These are phyloP conservation scores for Auriscalpium orientale DNA, from an alignment of 768 basidiomycete genomes.

Conservation along the genomic window DNA sequence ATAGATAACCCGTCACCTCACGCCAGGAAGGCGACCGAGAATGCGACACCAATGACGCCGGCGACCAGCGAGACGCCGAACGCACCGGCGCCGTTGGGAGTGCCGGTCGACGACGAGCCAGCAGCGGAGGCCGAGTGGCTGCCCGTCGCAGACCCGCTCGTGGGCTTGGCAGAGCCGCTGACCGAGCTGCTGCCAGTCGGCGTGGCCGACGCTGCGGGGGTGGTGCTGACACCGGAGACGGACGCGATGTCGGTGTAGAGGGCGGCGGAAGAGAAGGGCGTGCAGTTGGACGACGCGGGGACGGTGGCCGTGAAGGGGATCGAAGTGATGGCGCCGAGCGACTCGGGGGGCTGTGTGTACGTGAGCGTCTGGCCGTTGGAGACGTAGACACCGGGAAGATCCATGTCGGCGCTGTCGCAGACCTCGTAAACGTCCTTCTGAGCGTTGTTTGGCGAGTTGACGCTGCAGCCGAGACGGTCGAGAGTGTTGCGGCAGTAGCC, in stretches of 20 bases:
- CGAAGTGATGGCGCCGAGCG: not conserved
- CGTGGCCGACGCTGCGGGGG: not conserved
- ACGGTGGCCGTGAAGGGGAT: constrained; percentile 15
- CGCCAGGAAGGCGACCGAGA: constrained; percentile 9
- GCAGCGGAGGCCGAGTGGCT: not conserved
- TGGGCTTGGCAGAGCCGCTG: not conserved
- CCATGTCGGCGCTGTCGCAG: constrained; percentile 62
- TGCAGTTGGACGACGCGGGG: constrained; percentile 39
- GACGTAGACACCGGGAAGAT: constrained; percentile 46
- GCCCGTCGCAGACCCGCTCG: not conserved
- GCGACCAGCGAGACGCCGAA: constrained; percentile 6
- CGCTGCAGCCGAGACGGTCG: constrained; percentile 67
- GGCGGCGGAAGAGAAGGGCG: constrained; percentile 26
- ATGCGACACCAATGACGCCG: constrained; percentile 4
- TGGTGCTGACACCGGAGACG: not conserved
- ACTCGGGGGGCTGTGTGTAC: not conserved
- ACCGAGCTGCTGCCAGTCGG: too few relatives aligned
- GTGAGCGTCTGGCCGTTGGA: not conserved
- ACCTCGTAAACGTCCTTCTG: constrained; percentile 50
- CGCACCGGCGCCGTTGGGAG: constrained; percentile 7
- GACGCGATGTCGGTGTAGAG: not conserved
- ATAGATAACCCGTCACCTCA: not conserved
- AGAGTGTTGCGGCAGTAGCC: constrained; percentile 64
- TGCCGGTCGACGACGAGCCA: not conserved
- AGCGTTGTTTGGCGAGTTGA: constrained; percentile 65